A percentile compares a stretch with the other conserved stretches of the same genome.
Conservation (phyloP, 148 eudicot genomes). For the Tetragonia tetragonoides region DNA sequence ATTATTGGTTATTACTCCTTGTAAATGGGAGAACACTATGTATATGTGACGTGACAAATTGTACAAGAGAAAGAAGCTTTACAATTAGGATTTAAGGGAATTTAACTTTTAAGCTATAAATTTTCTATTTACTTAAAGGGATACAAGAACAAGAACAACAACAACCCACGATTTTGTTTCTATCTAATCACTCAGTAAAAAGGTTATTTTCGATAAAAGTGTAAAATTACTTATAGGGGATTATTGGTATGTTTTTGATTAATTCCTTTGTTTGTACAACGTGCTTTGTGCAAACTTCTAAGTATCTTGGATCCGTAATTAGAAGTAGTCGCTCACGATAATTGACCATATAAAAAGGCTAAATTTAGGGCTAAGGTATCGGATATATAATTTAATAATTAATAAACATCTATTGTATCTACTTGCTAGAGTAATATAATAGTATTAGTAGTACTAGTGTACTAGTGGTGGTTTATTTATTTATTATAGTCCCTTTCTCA, state of each 20-base stretch:
- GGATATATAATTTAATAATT: background rate
- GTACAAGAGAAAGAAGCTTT: too few relatives aligned
- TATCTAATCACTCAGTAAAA: too few relatives aligned
- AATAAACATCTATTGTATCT: too few relatives aligned
- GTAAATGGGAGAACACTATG: constrained; percentile 14
- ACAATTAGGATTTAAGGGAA: too few relatives aligned
- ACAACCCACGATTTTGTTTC: too few relatives aligned
- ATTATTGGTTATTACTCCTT: constrained; percentile 10
- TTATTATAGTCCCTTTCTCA: too few relatives aligned
- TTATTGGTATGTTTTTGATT: background rate
- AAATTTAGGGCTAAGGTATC: background rate
- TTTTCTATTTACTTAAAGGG: too few relatives aligned
- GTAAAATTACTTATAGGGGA: too few relatives aligned
- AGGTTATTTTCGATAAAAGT: too few relatives aligned
- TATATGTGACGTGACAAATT: background rate
- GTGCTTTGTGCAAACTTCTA: background rate
- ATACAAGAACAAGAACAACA: too few relatives aligned
- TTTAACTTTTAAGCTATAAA: too few relatives aligned
- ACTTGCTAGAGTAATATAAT: too few relatives aligned
- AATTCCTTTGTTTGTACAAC: background rate
- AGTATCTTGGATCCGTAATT: constrained; percentile 17
- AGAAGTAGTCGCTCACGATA: background rate
- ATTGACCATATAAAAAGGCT: background rate
- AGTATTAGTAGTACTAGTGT: background rate
- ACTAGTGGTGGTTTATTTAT: background rate